Conservation (phyloP, 805 yeast species). For the Wickerhamomyces xylosicus region DNA sequence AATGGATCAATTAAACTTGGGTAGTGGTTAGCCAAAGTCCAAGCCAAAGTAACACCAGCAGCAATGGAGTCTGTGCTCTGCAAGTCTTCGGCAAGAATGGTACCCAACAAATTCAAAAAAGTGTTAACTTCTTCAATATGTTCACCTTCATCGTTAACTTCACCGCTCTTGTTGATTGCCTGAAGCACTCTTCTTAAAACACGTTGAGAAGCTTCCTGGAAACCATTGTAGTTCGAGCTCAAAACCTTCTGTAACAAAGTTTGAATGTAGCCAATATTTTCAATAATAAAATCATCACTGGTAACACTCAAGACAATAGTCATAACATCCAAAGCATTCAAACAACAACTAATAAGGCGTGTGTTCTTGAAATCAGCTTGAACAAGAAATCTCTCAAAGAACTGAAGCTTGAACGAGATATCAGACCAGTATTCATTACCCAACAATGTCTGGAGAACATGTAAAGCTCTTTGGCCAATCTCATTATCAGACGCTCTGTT, state of each 20-base stretch:
- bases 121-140: slow-evolving; percentile 52
- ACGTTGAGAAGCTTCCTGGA: slow-evolving; percentile 75
- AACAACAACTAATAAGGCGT: slow-evolving; percentile 64
- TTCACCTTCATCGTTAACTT: slow-evolving; percentile 33
- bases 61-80: slow-evolving; percentile 65
- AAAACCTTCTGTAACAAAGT: slow-evolving; percentile 71
- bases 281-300: slow-evolving; percentile 66
- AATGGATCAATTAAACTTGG: slow-evolving; percentile 70
- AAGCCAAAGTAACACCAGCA: slow-evolving; percentile 76
- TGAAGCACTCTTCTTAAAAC: slow-evolving; percentile 60
- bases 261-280: slow-evolving; percentile 59
- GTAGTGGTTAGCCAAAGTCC: slow-evolving; percentile 68
- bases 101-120: slow-evolving; percentile 50
- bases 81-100: slow-evolving; percentile 73
- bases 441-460: slow-evolving; percentile 63
- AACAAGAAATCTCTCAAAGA: slow-evolving; percentile 79
- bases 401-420: slow-evolving; percentile 74
- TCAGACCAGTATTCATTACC: slow-evolving; percentile 78
- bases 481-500: slow-evolving; percentile 79
- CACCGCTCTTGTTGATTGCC: slow-evolving; percentile 43
- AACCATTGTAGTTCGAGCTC: slow-evolving; percentile 73
- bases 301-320: slow-evolving; percentile 77
- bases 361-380: slow-evolving; percentile 66
- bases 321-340: slow-evolving; percentile 86
- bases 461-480: slow-evolving; percentile 70